phyloP scores from a whole-genome alignment of 2,329 filamentous ascomycete genomes.

The Scopulariopsis brevicaulis region DNA sequence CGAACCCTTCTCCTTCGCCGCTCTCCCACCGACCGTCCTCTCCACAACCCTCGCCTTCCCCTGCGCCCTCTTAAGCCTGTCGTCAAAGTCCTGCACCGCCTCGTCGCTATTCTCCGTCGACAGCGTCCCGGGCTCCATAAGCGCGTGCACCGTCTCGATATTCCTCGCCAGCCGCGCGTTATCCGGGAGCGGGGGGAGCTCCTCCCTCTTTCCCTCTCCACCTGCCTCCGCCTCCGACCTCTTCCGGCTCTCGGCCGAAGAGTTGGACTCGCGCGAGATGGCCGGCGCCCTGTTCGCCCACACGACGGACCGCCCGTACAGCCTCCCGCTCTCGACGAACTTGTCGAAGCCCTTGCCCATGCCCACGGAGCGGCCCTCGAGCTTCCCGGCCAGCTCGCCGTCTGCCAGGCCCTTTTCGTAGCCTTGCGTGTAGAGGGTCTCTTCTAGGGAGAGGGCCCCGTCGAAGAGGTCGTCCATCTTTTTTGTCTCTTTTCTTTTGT shows the following conservation, averaged over 20 bases:
- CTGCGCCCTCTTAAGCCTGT: conserved; percentile 70
- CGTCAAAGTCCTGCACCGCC: conserved; percentile 82
- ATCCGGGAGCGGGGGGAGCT: conserved; percentile 30
- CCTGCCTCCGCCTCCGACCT: neutral
- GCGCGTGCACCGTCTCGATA: conserved; percentile 58
- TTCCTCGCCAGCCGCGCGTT: conserved; percentile 68
- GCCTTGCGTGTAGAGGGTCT: conserved; percentile 71
- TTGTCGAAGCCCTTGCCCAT: conserved; percentile 92
- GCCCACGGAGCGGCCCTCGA: conserved; percentile 84
- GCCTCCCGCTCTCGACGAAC: conserved; percentile 65
- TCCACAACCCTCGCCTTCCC: conserved; percentile 81
- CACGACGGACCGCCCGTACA: conserved; percentile 70
- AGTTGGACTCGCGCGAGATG: conserved; percentile 9
- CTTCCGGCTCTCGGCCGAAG: conserved; percentile 2
- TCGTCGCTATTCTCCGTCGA: conserved; percentile 79
- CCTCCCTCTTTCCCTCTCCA: conserved; percentile 3
- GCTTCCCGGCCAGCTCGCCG: conserved; percentile 64
- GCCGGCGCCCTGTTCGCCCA: conserved; percentile 62
- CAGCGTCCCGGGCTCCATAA: conserved; percentile 69
- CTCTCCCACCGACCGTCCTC: conserved; percentile 42
- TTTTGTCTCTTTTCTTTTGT: neutral
- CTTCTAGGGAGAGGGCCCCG: conserved; percentile 47
- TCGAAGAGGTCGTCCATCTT: conserved; percentile 37
- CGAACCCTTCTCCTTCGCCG: neutral
- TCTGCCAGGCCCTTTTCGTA: conserved; percentile 65